Conservation (phyloP, 176 grass and related monocot species). For the Oryza glumipatula region DNA sequence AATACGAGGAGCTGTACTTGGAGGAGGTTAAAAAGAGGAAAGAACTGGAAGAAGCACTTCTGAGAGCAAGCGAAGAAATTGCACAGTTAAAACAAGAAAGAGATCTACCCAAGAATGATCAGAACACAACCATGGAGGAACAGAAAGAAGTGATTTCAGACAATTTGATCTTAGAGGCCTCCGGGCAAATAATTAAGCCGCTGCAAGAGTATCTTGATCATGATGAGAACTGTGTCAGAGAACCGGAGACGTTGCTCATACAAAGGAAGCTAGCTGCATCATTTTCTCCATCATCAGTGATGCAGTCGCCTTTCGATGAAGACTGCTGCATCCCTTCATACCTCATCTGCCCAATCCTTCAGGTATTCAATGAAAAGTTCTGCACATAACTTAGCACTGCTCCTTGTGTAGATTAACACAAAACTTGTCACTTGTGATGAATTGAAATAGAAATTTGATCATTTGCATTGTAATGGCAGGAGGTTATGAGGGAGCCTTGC, state of each 20-base stretch:
- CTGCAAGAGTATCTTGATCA: conserved; percentile 36
- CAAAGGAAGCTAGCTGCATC: conserved; percentile 33
- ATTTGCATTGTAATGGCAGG: conserved; percentile 36
- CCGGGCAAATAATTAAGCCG: background rate
- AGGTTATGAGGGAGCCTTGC: conserved; percentile 61
- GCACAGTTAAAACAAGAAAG: conserved; percentile 18
- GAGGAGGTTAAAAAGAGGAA: conserved; percentile 51
- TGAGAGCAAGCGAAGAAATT: conserved; percentile 39
- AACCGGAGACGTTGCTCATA: conserved; percentile 31
- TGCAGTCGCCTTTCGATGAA: conserved; percentile 39
- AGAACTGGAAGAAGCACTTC: conserved; percentile 66
- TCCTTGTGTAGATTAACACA: background rate
- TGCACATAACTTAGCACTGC: background rate
- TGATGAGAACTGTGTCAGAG: conserved; percentile 26
- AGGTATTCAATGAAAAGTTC: conserved; percentile 25
- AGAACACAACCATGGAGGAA: background rate
- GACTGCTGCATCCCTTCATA: conserved; percentile 42
- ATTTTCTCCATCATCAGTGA: conserved; percentile 56
- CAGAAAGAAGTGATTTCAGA: conserved; percentile 29
- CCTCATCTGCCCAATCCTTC: conserved; percentile 67
- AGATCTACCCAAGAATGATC: background rate
- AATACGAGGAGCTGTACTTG: conserved; percentile 42
- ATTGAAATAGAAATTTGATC: conserved; percentile 12
- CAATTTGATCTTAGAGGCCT: background rate
- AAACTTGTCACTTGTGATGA: background rate